Evolutionary conservation across 768 basidiomycete species (phyloP).

Genomic region (Calocera cornea): DNA sequence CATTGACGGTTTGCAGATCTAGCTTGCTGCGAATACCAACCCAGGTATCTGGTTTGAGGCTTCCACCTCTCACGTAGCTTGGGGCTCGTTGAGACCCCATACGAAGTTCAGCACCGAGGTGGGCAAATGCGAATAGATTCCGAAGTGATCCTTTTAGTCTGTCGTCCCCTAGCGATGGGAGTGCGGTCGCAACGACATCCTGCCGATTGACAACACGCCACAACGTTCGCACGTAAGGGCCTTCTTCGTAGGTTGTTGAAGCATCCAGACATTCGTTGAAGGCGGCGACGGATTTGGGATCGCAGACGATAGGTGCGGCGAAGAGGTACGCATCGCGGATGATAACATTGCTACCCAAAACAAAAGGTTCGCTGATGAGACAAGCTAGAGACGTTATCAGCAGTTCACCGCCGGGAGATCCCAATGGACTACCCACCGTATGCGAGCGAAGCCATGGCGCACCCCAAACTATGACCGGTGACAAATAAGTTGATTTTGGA

Average conservation of each 20-base stretch:
- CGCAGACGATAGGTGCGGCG: slow-evolving; percentile 9
- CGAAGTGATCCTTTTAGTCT: neutral
- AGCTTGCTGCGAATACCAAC: neutral
- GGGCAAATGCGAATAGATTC: slow-evolving; percentile 11
- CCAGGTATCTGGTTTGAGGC: neutral
- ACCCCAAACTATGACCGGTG: neutral
- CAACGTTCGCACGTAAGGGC: slow-evolving; percentile 6
- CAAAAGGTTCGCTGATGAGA: neutral
- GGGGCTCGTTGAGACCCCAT: neutral
- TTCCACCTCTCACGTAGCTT: neutral
- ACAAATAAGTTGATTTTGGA: neutral
- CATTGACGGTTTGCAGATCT: neutral
- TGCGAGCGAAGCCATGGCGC: neutral
- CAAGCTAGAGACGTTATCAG: neutral
- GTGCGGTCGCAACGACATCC: slow-evolving; percentile 6
- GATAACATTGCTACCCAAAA: slow-evolving; percentile 5
- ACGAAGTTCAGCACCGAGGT: slow-evolving; percentile 11
- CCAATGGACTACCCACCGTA: neutral
- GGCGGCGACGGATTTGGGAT: neutral
- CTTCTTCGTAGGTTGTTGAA: slow-evolving; percentile 1
- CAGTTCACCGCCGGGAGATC: neutral
- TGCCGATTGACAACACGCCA: slow-evolving; percentile 11
- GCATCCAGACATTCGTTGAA: neutral
- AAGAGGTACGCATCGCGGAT: slow-evolving; percentile 11
- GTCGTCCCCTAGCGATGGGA: slow-evolving; percentile 8